These are phyloP conservation scores for Leishmania martiniquensis DNA, from an alignment of 208 protist species.

Conservation along the genomic window DNA sequence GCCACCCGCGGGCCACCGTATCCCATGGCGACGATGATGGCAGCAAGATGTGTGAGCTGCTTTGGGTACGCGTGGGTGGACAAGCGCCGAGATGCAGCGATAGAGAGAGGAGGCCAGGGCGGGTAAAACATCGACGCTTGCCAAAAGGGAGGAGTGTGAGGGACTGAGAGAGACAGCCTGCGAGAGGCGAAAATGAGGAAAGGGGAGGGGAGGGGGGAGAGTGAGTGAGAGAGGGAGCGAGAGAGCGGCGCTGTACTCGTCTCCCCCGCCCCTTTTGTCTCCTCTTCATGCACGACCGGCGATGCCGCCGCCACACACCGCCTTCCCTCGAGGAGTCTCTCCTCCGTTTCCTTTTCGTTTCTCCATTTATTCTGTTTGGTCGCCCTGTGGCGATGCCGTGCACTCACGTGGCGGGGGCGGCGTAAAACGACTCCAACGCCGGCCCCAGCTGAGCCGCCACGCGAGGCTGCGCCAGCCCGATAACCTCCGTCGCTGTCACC, in stretches of 20 bases:
- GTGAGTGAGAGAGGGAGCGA: neutral
- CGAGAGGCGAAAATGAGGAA: neutral
- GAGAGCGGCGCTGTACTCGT: neutral
- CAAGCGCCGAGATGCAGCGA: neutral
- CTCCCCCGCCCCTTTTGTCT: too few relatives aligned
- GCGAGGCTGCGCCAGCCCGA: constrained; percentile 70
- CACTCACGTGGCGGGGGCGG: neutral
- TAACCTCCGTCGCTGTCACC: constrained; percentile 88
- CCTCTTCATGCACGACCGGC: neutral
- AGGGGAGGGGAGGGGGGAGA: neutral
- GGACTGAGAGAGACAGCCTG: neutral
- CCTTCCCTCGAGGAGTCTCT: neutral
- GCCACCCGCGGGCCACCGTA: constrained; percentile 67
- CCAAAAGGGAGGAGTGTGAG: neutral
- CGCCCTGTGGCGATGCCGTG: neutral
- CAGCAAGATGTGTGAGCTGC: neutral
- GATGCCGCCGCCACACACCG: neutral
- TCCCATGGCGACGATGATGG: constrained; percentile 35
- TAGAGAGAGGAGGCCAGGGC: neutral
- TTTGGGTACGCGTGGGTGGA: neutral
- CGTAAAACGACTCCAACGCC: constrained; percentile 56
- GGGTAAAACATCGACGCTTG: too few relatives aligned
- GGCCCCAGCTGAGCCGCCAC: constrained; percentile 21
- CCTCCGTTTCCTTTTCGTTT: neutral
- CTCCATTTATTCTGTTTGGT: neutral